These are phyloP conservation scores for Exutisphaerella laricina DNA, from an alignment of 2,329 filamentous ascomycete species.

Conservation along the genomic window DNA sequence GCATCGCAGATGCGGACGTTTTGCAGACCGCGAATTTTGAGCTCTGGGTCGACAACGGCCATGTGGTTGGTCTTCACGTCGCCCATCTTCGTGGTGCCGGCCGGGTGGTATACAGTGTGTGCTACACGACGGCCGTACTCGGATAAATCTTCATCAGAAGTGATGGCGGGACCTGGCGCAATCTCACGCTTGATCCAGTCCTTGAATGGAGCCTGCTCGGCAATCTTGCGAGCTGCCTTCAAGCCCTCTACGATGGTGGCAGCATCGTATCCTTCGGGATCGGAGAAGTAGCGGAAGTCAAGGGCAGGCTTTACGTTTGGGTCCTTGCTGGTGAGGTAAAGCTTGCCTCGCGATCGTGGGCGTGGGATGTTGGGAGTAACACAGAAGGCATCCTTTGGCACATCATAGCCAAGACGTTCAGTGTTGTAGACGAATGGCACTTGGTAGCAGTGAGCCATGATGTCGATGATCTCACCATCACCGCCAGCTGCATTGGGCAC, in stretches of 20 bases:
- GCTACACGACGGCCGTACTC: conserved; percentile 76
- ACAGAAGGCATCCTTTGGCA: conserved; percentile 73
- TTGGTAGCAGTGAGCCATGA: conserved; percentile 98
- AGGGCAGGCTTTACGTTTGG: conserved; percentile 73
- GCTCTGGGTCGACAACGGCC: conserved; percentile 72
- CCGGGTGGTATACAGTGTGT: conserved; percentile 87
- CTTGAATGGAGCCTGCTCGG: conserved; percentile 69
- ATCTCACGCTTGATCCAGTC: conserved; percentile 79
- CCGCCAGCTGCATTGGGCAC: conserved; percentile 59
- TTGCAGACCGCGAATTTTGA: conserved; percentile 67
- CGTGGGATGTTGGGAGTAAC: conserved; percentile 90
- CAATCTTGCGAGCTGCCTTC: conserved; percentile 70
- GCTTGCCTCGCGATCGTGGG: conserved; percentile 67
- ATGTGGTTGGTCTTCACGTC: conserved; percentile 60
- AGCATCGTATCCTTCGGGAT: conserved; percentile 78
- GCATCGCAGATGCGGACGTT: conserved; percentile 77
- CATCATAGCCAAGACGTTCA: conserved; percentile 65
- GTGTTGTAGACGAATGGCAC: conserved; percentile 90
- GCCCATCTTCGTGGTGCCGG: conserved; percentile 88
- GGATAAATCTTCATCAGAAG: conserved; percentile 72
- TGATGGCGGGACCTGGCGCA: conserved; percentile 66
- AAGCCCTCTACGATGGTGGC: conserved; percentile 73
- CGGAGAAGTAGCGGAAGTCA: conserved; percentile 86
- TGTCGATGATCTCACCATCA: conserved; percentile 71
- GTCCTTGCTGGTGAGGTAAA: conserved; percentile 72